Evolutionary conservation across 106 monocot species (phyloP).

Genomic region (Triglochin maritima): DNA sequence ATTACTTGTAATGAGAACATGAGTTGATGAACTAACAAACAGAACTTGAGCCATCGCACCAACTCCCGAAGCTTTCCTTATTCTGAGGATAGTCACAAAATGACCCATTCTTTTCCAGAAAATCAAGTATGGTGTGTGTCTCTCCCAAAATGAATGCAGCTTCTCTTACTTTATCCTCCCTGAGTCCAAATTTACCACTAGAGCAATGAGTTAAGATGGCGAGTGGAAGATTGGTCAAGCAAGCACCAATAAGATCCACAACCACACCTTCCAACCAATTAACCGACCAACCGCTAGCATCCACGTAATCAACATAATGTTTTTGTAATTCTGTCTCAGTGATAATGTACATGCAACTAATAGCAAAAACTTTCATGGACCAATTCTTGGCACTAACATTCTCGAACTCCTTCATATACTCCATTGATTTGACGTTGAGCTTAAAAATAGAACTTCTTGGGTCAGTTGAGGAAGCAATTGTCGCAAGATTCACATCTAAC

Average conservation of each 20-base stretch:
- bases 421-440: background rate
- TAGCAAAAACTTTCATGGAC: background rate
- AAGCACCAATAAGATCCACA: background rate
- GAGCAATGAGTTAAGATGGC: conserved; percentile 1
- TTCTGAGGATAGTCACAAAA: background rate
- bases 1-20: too few species aligned
- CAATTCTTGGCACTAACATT: background rate
- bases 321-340: background rate
- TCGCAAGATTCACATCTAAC: background rate
- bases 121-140: background rate
- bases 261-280: background rate
- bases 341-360: background rate
- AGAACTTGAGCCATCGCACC: background rate
- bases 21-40: too few species aligned
- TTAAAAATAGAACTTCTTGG: background rate
- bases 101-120: background rate
- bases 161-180: too few species aligned
- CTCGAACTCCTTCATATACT: background rate
- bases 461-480: background rate
- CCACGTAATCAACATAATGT: background rate
- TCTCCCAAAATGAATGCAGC: background rate
- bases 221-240: background rate
- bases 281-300: background rate
- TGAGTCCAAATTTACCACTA: background rate
- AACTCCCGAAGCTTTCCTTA: background rate